Evolutionary conservation across 2,329 filamentous ascomycete genomes (phyloP), one percentile per base, ranked within the genome.

Genomic region (Claviceps capensis): DNA sequence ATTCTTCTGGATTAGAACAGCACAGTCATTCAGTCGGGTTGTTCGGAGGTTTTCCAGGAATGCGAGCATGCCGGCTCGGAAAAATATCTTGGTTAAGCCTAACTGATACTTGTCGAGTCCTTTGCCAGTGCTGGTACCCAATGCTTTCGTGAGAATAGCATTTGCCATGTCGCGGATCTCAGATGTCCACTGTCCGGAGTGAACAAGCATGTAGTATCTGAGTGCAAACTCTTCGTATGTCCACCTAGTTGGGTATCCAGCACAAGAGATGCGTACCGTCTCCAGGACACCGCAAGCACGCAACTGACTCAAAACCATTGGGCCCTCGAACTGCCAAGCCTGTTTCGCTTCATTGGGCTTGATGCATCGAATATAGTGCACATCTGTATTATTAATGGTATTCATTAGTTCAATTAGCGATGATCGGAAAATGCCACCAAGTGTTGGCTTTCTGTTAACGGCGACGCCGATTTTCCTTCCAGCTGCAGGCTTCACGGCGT

Each of bases 1-100:
- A 64, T 98, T 98, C 82, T 98, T 98, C 70, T 98, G 93, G 52
- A 98, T 98, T 82, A 98, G 86, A 60, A 95, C 87, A 13, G 93
- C 93, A 59, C 90, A 95, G 59, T 89, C 86, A 65, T 95, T 97
- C 64, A 98, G 77, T 54, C 90, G 83, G 58, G 78, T 88, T 13
- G 93, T 96, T 54, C 93, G 83, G 58, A 96, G 76, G 59, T 96
- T 96, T 71, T 98, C 93, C 49, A 98, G 74, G 72, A 96, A 96
- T 6, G 93, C 93, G 61, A 98, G 83, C 93, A 98, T 98, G 68
- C 93, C 93, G 52, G 93, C 93, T 55, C 93, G 86, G 82, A 98
- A 98, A 74, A 98, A 98, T 65, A 98, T 96, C 74, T 98, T 98
- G 50, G 91, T 97, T 58, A 97, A 75, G 71, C 93, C 93, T 57